phyloP scores from a whole-genome alignment of 352 stramenopile genomes.

The Phytophthora aleatoria region DNA sequence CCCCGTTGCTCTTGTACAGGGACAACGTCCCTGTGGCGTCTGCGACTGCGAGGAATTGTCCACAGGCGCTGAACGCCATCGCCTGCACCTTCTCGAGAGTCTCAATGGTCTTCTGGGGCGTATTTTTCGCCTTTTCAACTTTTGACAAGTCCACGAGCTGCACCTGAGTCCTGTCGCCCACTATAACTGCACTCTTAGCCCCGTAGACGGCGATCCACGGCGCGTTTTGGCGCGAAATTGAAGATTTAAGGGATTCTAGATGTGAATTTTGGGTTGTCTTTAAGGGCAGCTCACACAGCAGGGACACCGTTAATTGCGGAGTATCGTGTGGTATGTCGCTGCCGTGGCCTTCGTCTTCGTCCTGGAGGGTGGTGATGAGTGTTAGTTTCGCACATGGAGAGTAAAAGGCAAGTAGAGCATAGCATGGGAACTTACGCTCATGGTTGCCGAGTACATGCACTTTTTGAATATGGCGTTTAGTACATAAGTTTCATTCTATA shows the following conservation, averaged over 20 bases:
- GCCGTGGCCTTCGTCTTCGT: not conserved
- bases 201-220: constrained; percentile 21
- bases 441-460: not conserved
- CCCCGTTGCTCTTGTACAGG: constrained; percentile 37
- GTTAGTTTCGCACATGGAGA: constrained; percentile 4
- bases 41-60: constrained; percentile 38
- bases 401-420: not conserved
- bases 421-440: constrained; percentile 3
- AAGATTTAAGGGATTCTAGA: not conserved
- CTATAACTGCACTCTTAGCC: constrained; percentile 17
- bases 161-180: constrained; percentile 6
- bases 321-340: not conserved
- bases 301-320: not conserved
- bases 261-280: constrained; percentile 2
- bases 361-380: not conserved
- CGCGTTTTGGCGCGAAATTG: constrained; percentile 12
- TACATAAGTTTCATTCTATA: no score
- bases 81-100: constrained; percentile 21
- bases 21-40: constrained; percentile 30
- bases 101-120: constrained; percentile 23
- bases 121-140: not conserved
- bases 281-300: constrained; percentile 10
- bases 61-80: constrained; percentile 43
- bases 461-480: not conserved
- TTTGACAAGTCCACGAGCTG: constrained; percentile 2